Conservation (phyloP, 805 yeast species). For the Ogataea parapolymorpha region DNA sequence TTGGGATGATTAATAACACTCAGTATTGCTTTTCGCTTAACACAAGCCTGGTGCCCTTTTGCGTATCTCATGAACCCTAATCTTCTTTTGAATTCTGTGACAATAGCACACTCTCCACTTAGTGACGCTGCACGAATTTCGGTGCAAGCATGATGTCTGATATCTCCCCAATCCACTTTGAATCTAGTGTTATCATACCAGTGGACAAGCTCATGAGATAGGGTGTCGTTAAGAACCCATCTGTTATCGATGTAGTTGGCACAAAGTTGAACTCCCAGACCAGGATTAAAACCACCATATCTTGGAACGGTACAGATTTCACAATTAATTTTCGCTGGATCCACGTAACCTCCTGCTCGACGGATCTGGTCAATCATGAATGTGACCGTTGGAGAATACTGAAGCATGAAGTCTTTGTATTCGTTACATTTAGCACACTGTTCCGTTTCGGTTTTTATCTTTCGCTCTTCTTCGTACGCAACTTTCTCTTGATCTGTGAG, state of each 20-base stretch:
- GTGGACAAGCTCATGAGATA: conserved; percentile 91
- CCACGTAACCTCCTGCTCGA: conserved; percentile 53
- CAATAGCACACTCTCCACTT: conserved; percentile 91
- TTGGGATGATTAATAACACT: conserved; percentile 85
- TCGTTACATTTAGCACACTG: conserved; percentile 72
- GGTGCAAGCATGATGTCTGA: conserved; percentile 94
- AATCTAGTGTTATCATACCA: conserved; percentile 89
- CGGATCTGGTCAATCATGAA: conserved; percentile 84
- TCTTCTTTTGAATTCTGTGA: conserved; percentile 64
- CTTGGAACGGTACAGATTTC: conserved; percentile 78
- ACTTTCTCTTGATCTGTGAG: conserved; percentile 46
- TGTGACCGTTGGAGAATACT: conserved; percentile 77
- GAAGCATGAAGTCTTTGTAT: conserved; percentile 74
- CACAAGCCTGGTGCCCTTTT: conserved; percentile 88
- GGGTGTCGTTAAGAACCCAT: conserved; percentile 84
- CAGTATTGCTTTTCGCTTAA: conserved; percentile 79
- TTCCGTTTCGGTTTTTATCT: conserved; percentile 8
- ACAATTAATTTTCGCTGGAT: conserved; percentile 60
- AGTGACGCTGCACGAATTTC: conserved; percentile 91
- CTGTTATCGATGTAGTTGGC: conserved; percentile 72
- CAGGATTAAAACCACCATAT: conserved; percentile 93
- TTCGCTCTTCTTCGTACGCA: conserved; percentile 54
- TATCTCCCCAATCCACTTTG: conserved; percentile 77
- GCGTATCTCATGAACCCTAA: conserved; percentile 32
- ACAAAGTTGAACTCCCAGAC: conserved; percentile 80